Conservation (phyloP, 148 eudicot species). For the Diospyros kaki region DNA sequence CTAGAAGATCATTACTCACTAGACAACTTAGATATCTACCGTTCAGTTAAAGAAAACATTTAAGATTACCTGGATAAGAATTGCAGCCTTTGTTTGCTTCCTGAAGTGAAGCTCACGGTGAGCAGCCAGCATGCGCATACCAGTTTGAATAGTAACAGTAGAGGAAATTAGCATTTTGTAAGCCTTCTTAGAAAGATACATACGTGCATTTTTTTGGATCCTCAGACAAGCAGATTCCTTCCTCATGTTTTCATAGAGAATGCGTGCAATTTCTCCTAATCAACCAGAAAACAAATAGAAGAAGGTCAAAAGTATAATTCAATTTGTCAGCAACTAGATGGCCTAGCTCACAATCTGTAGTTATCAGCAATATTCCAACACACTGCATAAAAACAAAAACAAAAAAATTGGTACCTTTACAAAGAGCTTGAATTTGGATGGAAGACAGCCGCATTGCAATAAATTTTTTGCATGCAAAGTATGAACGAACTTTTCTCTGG, state of each 20-base stretch:
- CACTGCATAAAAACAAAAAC: neutral
- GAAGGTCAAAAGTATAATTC: neutral
- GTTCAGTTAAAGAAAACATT: neutral
- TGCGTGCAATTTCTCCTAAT: slow-evolving; percentile 63
- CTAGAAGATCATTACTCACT: neutral
- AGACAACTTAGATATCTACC: neutral
- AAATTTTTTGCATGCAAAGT: slow-evolving; percentile 47
- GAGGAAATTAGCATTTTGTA: slow-evolving; percentile 44
- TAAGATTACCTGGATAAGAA: slow-evolving; percentile 60
- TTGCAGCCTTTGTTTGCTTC: slow-evolving; percentile 55
- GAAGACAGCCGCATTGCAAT: slow-evolving; percentile 42
- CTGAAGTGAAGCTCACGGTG: slow-evolving; percentile 45
- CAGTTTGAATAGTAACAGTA: slow-evolving; percentile 53
- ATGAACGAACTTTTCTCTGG: slow-evolving; percentile 64
- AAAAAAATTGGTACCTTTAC: slow-evolving; percentile 56
- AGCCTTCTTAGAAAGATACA: slow-evolving; percentile 53
- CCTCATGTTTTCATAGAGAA: slow-evolving; percentile 43
- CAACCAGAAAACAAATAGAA: slow-evolving; percentile 6
- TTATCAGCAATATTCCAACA: neutral
- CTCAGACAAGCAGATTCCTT: slow-evolving; percentile 60
- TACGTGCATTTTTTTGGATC: slow-evolving; percentile 68
- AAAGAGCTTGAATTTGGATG: slow-evolving; percentile 57
- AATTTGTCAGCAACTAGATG: neutral
- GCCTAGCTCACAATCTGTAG: neutral
- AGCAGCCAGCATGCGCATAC: slow-evolving; percentile 75